Conservation (phyloP, 768 basidiomycete genomes). For the Termitomyces sp. region DNA sequence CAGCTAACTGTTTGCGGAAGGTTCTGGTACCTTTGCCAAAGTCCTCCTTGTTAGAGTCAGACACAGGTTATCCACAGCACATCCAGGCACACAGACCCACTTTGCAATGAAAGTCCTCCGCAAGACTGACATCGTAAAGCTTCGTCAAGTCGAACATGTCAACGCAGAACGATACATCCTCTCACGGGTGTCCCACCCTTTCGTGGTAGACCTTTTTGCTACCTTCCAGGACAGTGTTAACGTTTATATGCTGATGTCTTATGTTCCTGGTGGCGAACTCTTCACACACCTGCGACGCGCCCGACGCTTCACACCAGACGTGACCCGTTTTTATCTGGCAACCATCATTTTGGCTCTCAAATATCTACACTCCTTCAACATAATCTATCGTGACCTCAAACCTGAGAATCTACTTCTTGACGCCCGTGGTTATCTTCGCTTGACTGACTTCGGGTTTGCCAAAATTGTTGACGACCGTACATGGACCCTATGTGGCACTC, state of each 20-base stretch:
- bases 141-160: constrained; percentile 97
- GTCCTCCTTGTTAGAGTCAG: constrained; percentile 91
- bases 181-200: constrained; percentile 87
- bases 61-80: constrained; percentile 46
- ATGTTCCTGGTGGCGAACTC: constrained; percentile 94
- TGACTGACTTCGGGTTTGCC: constrained; percentile 98
- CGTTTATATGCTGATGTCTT: constrained; percentile 97
- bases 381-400: constrained; percentile 98
- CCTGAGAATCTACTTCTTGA: constrained; percentile 98
- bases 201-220: constrained; percentile 93
- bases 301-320: constrained; percentile 92
- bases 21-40: constrained; percentile 94
- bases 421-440: constrained; percentile 85
- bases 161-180: constrained; percentile 95
- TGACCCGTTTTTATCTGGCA: constrained; percentile 96
- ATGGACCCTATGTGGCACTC: constrained; percentile 95
- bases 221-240: constrained; percentile 95
- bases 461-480: constrained; percentile 97
- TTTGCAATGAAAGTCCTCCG: constrained; percentile 90
- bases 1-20: constrained; percentile 31
- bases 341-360: constrained; percentile 93
- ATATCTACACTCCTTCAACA: constrained; percentile 93
- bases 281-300: constrained; percentile 96
- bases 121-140: constrained; percentile 79
- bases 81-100: constrained; percentile 49